A percentile compares a stretch with the other conserved stretches of the same genome.
Evolutionary conservation across 2,329 filamentous ascomycete genomes (phyloP).

Genomic region (Apiospora hydei): DNA sequence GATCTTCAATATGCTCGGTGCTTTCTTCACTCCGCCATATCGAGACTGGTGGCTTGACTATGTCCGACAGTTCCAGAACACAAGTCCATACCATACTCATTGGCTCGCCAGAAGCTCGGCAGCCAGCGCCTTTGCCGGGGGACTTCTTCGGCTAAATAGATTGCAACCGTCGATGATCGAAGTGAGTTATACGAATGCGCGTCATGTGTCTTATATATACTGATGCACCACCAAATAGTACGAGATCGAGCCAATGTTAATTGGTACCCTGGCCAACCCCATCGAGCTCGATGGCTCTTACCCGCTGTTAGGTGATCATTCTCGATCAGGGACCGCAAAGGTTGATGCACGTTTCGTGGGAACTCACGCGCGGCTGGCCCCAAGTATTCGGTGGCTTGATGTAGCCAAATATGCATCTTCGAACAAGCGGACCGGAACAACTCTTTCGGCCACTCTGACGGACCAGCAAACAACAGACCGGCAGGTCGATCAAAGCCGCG

Average conservation of each 20-base stretch:
- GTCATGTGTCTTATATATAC: neutral
- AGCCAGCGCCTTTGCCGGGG: constrained; percentile 30
- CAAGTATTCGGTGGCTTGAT: constrained; percentile 38
- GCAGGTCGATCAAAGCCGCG: neutral
- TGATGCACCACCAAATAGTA: neutral
- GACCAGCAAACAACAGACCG: neutral
- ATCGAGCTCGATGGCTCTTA: constrained; percentile 35
- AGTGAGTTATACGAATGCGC: constrained; percentile 32
- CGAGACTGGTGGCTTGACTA: constrained; percentile 45
- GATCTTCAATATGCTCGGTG: too few relatives aligned
- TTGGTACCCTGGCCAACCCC: constrained; percentile 23
- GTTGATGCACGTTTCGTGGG: constrained; percentile 42
- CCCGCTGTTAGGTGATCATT: constrained; percentile 43
- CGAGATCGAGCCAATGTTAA: neutral
- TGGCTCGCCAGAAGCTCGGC: neutral
- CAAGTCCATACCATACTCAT: neutral
- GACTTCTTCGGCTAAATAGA: constrained; percentile 37
- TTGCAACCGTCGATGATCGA: constrained; percentile 39
- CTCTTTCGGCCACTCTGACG: neutral
- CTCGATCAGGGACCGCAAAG: constrained; percentile 34
- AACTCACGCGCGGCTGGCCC: constrained; percentile 38
- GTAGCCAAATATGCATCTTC: constrained; percentile 30
- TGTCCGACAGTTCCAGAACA: constrained; percentile 27
- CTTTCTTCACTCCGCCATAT: too few relatives aligned
- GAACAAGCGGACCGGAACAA: constrained; percentile 7